Base-by-base conservation (phyloP, 495 filamentous ascomycete species). In the Penicillium desertorum region DNA sequence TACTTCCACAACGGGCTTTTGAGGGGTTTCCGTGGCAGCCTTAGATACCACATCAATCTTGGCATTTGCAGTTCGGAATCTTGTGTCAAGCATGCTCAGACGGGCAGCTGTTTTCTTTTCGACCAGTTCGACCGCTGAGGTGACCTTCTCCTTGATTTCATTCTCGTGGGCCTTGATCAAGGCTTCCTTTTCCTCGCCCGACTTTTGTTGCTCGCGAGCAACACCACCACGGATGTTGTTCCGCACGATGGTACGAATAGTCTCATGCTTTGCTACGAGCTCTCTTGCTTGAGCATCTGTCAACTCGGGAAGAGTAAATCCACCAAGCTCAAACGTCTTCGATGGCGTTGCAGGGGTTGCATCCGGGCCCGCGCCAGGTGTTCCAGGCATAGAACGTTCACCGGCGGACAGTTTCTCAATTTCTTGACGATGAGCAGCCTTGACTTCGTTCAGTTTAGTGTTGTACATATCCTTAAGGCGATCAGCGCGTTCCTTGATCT, bases 21-120 rank as follows among this genome's bases (percentile, higher is more conserved):
- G 77, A 2, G 92, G 92, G 0, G 90, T 95, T n/a, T 96, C 88
- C 23, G 78, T 79, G 0, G 88, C 91, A 16, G 90, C 91, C 47
- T 83, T 87, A 57, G 90, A 80, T 11, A 97, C 88, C 14, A 91
- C 81, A 10, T 87, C 83, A 22, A 95, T 60, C 75, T 93, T 96
- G 14, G 85, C 88, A 53, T 79, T 77, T 0, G 86, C 79, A 20
- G 71, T 76, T 65, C 81, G 86, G 57, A 71, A 71, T 64, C 86
- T 86, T 52, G 86, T 87, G 58, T 94, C 88, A 9, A 86, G 79
- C 85, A 96, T 90, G 66, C 89, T 96, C 43, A 93, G 72, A 50
- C 89, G 87, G 10, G 89, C 78, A 20, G 79, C 76, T 20, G 79
- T 83, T 58, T 86, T 89, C 73, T 90, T 89, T 23, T 77, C 75